Conservation (phyloP, 768 basidiomycete genomes). For the Macrolepiota fuliginosa region DNA sequence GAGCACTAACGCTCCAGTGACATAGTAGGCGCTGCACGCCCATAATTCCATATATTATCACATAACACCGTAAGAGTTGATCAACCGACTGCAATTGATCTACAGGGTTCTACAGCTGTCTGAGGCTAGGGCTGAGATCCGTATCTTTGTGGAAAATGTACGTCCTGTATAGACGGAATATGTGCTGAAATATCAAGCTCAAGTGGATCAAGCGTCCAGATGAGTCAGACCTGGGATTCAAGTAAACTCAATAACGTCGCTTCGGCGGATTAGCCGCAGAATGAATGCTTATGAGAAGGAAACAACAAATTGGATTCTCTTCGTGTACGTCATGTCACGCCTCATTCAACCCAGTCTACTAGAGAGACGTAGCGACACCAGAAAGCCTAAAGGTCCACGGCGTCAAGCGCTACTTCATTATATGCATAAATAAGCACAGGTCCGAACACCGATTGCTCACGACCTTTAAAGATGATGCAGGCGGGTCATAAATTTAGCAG, state of each 20-base stretch:
- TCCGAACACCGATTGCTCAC: background rate
- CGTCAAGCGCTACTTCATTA: background rate
- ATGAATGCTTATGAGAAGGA: background rate
- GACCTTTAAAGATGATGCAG: background rate
- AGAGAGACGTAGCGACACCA: too few relatives aligned
- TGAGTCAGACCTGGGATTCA: background rate
- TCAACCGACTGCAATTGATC: background rate
- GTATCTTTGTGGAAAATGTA: too few relatives aligned
- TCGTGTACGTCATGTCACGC: background rate
- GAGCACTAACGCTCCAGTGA: background rate
- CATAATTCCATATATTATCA: background rate
- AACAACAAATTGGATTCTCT: background rate
- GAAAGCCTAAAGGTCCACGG: background rate
- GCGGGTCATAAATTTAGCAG: background rate
- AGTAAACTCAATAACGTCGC: background rate
- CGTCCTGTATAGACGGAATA: background rate
- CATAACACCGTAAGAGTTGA: background rate
- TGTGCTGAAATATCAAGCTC: background rate
- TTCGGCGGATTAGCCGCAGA: background rate
- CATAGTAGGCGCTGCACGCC: background rate
- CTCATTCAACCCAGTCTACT: too few relatives aligned
- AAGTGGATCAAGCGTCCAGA: too few relatives aligned
- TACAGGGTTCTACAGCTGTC: background rate
- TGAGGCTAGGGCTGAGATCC: background rate
- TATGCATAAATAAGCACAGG: background rate